A percentile compares a stretch with the other conserved stretches of the same genome.
Conservation (phyloP, 2,329 filamentous ascomycete genomes). For the Microsporum audouinii region DNA sequence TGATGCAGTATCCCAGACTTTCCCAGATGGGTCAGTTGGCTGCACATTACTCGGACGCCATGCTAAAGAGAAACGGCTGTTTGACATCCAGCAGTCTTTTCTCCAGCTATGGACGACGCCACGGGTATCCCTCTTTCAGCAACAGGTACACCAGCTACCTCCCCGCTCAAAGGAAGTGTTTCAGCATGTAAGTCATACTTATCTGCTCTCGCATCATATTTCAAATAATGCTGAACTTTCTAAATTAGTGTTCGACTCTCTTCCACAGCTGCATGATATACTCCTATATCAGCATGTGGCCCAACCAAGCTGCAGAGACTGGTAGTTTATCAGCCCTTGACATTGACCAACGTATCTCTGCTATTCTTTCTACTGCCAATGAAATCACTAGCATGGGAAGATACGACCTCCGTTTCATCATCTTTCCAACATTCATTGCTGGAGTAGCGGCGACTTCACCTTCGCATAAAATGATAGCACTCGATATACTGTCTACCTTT, state of each 20-base stretch:
- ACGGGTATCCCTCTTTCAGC: slow-evolving; percentile 25
- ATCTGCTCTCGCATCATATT: not conserved
- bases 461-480: slow-evolving; percentile 36
- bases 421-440: slow-evolving; percentile 46
- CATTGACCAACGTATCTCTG: slow-evolving; percentile 34
- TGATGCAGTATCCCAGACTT: slow-evolving; percentile 20
- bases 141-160: slow-evolving; percentile 28
- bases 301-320: slow-evolving; percentile 35
- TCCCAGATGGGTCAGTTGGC: slow-evolving; percentile 7
- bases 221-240: slow-evolving; percentile 7
- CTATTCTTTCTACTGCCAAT: slow-evolving; percentile 37
- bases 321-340: slow-evolving; percentile 30
- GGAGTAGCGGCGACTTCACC: slow-evolving; percentile 35
- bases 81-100: slow-evolving; percentile 28
- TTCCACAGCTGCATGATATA: slow-evolving; percentile 43
- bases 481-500: slow-evolving; percentile 40
- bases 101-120: slow-evolving; percentile 30
- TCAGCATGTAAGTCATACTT: slow-evolving; percentile 32
- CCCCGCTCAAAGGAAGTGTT: slow-evolving; percentile 28
- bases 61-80: slow-evolving; percentile 25
- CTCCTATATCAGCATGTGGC: slow-evolving; percentile 44
- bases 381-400: slow-evolving; percentile 30
- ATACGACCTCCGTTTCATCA: slow-evolving; percentile 36
- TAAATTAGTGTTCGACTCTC: slow-evolving; percentile 31
- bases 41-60: slow-evolving; percentile 15